A percentile compares a stretch with the other conserved stretches of the same genome.
These are phyloP conservation scores for Pseudocercospora crystallina DNA, from an alignment of 2,329 filamentous ascomycete species.

Conservation along the genomic window DNA sequence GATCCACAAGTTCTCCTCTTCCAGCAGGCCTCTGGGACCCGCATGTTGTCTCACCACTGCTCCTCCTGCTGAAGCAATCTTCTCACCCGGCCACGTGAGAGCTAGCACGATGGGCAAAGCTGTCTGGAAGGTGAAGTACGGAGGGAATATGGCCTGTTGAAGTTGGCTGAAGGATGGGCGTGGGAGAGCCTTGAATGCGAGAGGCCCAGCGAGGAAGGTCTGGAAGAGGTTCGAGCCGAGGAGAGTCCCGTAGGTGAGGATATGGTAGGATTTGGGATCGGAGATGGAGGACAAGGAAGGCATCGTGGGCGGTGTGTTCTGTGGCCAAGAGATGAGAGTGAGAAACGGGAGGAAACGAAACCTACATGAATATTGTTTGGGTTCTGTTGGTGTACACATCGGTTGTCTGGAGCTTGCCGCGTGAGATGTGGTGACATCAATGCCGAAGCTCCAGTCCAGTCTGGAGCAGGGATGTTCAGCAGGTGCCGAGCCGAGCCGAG, in stretches of 20 bases:
- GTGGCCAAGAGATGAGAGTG: background rate
- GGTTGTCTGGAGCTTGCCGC: background rate
- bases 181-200: slow-evolving; percentile 74
- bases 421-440: slow-evolving; percentile 11
- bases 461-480: no score
- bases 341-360: background rate
- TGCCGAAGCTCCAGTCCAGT: no score
- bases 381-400: background rate
- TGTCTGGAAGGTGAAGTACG: slow-evolving; percentile 86
- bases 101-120: slow-evolving; percentile 70
- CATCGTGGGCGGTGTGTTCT: slow-evolving; percentile 32
- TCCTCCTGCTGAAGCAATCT: slow-evolving; percentile 27
- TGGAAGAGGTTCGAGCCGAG: slow-evolving; percentile 87
- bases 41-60: slow-evolving; percentile 25
- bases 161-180: slow-evolving; percentile 78
- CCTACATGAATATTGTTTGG: background rate
- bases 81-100: slow-evolving; percentile 74
- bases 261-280: slow-evolving; percentile 73
- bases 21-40: slow-evolving; percentile 47
- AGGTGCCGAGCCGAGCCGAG: no score
- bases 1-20: slow-evolving; percentile 59
- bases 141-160: slow-evolving; percentile 78
- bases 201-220: slow-evolving; percentile 71
- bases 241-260: slow-evolving; percentile 74
- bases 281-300: slow-evolving; percentile 53